Base-by-base conservation (phyloP, 2,329 filamentous ascomycete species). In the Fusarium virguliforme region DNA sequence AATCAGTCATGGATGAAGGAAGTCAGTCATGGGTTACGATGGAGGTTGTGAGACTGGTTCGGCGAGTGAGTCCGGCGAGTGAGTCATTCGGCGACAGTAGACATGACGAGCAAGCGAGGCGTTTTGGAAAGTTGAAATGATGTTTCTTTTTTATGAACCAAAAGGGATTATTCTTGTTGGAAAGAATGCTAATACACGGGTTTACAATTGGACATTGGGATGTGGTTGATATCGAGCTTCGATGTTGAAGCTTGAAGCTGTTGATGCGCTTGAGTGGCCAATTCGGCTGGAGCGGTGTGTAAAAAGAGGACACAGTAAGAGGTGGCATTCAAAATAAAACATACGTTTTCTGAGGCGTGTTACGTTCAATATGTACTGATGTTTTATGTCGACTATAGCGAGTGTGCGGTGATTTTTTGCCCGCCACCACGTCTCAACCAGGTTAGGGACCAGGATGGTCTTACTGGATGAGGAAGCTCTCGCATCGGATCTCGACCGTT, bases 21-120 rank as follows among this genome's bases (percentile, higher is more conserved):
- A 30, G 18, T 13, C 34, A 30, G n/a, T 48, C 43, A 48, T 48
- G 41, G 34, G 34, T 51, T 60, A 64, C 46, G 53, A 48, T 13
- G 41, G 60, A 60, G 40, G 35, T 43, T 40, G 60, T 55, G 50
- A 40, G 43, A 37, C 46, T 57, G 60, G 18, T 18, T 18, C 63
- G 46, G 59, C 37, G 38, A 15, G 64, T 48, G 18, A 18, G 56
- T 32, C 12, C 72, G 74, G 74, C 60, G 69, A 62, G 67, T 78
- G 77, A 78, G 76, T 78, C 76, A 76, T 70, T 68, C 72, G 70
- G 73, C 40, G 55, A 43, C 51, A 43, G 34, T 65, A 48, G 67
- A 56, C 57, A 71, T 71, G 50, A 40, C 54, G 58, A 69, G 56
- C 51, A 67, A 74, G 74, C 73, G 73, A 73, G 72, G 74, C 73